Base-by-base conservation (phyloP, 2,329 filamentous ascomycete species). In the Cladosporium sp. region DNA sequence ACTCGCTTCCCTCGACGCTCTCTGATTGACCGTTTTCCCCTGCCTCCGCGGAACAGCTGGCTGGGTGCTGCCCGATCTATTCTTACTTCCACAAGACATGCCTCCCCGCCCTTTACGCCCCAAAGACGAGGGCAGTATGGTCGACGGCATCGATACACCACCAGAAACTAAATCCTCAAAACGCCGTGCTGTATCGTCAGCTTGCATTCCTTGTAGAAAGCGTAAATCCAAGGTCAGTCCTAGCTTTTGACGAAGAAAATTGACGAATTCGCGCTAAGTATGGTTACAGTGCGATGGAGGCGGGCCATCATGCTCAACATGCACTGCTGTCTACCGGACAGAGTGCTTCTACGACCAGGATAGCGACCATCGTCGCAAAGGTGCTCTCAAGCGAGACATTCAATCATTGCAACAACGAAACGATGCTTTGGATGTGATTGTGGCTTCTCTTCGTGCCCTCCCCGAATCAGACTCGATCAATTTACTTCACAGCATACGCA, bases 301-400 rank as follows among this genome's bases (percentile, higher is more conserved):
- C 27, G 63, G 68, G 11, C 76, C 75, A 29, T 61, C 70, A 6
- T 79, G 76, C 61, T 74, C 74, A 18, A 77, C 76, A 9, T 79
- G 76, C 56, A 69, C 66, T 7, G 72, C 73, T 17, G 74, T 79
- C 8, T 79, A 78, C 61, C 67, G 70, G 47, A 76, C 74, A 9
- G 67, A 73, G 37, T 79, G 76, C 61, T 63, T 57, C 54, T 79
- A 78, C 61, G 75, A 78, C 56, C 65, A 67, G 17, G 73, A 76
- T 54, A 72, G 68, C 56, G 74, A 77, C 55, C 72, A 70, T 54
- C 65, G 73, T 30, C 70, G 74, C 29, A 73, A 72, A 54, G 66
- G 68, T 6, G 68, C 68, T 2, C 57, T 70, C 17, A 71, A 72
- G 47, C 59, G 67, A 30, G 69, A 72, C 53, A 71, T 70, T 19